Percentiles rank a stretch among this genome's conserved stretches.
phyloP scores from a whole-genome alignment of 2,329 filamentous ascomycete species.

The Alternaria incomplexa region DNA sequence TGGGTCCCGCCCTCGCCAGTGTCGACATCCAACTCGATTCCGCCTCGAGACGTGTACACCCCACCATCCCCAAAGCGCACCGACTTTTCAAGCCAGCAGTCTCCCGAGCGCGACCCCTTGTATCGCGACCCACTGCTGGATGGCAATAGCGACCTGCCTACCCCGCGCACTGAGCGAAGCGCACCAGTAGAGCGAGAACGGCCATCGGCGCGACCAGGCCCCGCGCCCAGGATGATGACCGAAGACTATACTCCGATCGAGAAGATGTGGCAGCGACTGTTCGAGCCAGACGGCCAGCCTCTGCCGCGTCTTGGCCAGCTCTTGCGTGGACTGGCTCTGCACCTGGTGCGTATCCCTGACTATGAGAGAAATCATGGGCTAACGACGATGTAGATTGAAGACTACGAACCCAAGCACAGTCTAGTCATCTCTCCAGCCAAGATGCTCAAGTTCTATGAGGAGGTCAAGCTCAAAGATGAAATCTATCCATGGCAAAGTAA shows the following conservation, averaged over 20 bases:
- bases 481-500: constrained; percentile 71
- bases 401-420: constrained; percentile 70
- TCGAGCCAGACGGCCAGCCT: constrained; percentile 70
- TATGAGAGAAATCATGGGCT: neutral
- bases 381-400: constrained; percentile 63
- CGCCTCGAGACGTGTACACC: constrained; percentile 58
- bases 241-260: constrained; percentile 58
- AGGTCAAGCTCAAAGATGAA: constrained; percentile 69
- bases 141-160: constrained; percentile 38
- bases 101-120: constrained; percentile 46
- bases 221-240: constrained; percentile 37
- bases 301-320: constrained; percentile 74
- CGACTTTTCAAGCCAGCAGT: constrained; percentile 38
- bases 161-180: constrained; percentile 32
- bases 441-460: constrained; percentile 74
- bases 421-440: constrained; percentile 79
- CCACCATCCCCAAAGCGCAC: constrained; percentile 59
- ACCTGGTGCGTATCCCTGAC: constrained; percentile 63
- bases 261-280: constrained; percentile 77
- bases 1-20: constrained; percentile 50
- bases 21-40: constrained; percentile 56
- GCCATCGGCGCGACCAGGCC: constrained; percentile 32
- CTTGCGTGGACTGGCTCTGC: constrained; percentile 73
- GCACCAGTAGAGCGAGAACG: constrained; percentile 34
- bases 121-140: constrained; percentile 40